Evolutionary conservation across 2,329 filamentous ascomycete genomes (phyloP).

Genomic region (Nothophoma quercina): DNA sequence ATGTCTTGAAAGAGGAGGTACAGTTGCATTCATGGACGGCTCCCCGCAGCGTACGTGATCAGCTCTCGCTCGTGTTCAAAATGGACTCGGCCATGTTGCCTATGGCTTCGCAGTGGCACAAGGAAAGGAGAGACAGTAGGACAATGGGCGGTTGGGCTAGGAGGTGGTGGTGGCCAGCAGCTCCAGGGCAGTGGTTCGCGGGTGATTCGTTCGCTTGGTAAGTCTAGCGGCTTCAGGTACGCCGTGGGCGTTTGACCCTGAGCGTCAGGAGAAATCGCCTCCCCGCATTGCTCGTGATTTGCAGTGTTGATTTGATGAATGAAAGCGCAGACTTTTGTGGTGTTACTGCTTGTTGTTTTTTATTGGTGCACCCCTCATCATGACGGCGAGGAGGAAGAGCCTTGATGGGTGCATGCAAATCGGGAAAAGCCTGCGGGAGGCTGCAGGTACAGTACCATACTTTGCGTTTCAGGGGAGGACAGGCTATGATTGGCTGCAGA

Average conservation of each 20-base stretch:
- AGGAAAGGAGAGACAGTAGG: conserved; percentile 21
- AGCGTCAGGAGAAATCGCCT: conserved; percentile 14
- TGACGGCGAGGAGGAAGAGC: not conserved
- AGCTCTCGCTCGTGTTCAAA: not conserved
- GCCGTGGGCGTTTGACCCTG: conserved; percentile 26
- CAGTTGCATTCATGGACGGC: not conserved
- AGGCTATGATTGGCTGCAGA: conserved; percentile 23
- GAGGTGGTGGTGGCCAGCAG: conserved; percentile 21
- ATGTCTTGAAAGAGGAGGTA: not conserved
- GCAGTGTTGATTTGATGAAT: not conserved
- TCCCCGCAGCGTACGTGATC: not conserved
- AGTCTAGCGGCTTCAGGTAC: conserved; percentile 31
- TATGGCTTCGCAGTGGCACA: conserved; percentile 11
- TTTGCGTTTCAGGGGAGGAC: conserved; percentile 11
- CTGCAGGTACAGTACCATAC: conserved; percentile 6
- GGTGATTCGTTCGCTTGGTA: conserved; percentile 31
- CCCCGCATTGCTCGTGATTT: conserved; percentile 22
- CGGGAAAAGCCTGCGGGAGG: conserved; percentile 9
- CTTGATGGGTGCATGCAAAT: conserved; percentile 3
- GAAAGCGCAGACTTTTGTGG: not conserved
- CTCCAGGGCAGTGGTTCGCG: conserved; percentile 18
- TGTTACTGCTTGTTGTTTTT: not conserved
- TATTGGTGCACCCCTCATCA: not conserved
- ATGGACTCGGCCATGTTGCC: conserved; percentile 4
- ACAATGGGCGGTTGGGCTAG: conserved; percentile 31